Base-by-base conservation (phyloP, 371 early-diverging fungal genomes). In the Haplosporangium sp. region DNA sequence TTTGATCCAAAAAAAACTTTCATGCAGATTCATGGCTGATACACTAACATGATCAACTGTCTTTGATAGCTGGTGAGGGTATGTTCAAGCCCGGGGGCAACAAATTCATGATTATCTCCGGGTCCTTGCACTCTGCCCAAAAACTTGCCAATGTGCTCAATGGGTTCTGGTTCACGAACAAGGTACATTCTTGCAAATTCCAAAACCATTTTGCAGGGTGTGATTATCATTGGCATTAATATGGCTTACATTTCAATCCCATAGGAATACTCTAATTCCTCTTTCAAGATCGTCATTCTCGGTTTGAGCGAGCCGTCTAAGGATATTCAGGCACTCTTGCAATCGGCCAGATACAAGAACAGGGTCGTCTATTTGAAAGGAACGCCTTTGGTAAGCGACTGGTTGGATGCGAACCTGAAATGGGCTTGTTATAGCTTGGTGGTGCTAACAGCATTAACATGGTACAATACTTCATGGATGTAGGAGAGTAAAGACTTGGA, bases 261-360 rank as follows among this genome's bases (percentile, higher is more conserved):
- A 16, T 60, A 76, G 63, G 91, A 89, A 82, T 72, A 70, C 38
- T 70, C 74, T 9, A 64, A 67, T 29, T 47, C 81, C 10, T 18
- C 70, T 0, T 79, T 72, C 59, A 79, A 79, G 51, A 83, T 91
- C 8, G 88, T 91, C 6, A 85, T 92, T 55, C 63, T 92, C 20
- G 88, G 86, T 11, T 80, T 87, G 23, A 83, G 71, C 36, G 70
- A 86, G 41, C 85, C 89, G 0, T 77, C 86, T 23, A 85, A 83
- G 63, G 85, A 84, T n/a, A 67, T 91, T 5, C 87, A 88, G 51
- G 81, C 83, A 2, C 74, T 81, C 38, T 64, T 69, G 53, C 67
- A 60, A 53, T 83, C 59, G n/a, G 80, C 67, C 40, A 72, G 74
- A 36, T 85, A 80, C 66, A 77, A 76, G 65, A 73, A 74, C 64